Base-by-base conservation (phyloP, 75 land plant species). In the Cryptomeria japonica region DNA sequence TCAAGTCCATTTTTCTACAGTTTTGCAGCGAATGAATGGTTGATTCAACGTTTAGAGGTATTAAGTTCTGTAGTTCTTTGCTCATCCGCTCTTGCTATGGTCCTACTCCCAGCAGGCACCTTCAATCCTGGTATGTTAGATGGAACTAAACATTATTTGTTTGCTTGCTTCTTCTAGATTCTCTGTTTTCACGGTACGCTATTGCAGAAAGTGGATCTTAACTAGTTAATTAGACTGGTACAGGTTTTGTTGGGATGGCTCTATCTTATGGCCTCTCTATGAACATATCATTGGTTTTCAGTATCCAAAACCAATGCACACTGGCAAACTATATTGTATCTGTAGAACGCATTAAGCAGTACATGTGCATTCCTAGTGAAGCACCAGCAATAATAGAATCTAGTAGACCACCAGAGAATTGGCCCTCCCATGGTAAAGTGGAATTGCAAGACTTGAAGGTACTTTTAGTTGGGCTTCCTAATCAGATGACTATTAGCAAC, bases 221-320 rank as follows among this genome's bases (percentile, higher is more conserved):
- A 88, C 49, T 25, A 47, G 36, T 31, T 11, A 16, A 42, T 58
- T 78, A 13, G 32, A 38, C 32, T 37, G 47, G n/a, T 77, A 56
- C 92, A 93, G 93, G 93, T 36, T 93, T 93, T 70, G 91, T 89
- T 58, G 93, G 93, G 42, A 84, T 93, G 78, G 93, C 88, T 31
- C 75, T 93, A 75, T 89, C 85, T 3, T 93, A 93, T 77, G 93
- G 88, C 31, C 90, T 93, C 25, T 93, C 93, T 34, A 86, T 93
- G 79, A 93, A 91, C 86, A 37, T 64, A 28, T 89, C 91, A n/a
- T 83, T 86, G 78, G 91, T 93, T 85, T 87, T 80, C 61, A 68
- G 86, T 86, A 88, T 90, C 16, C 88, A 92, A 83, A 72, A 87
- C 51, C 93, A 89, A 83, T 93, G 93, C 84, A 91, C 80, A 58